These are phyloP conservation scores for Cytospora piceicola DNA, from an alignment of 2,329 filamentous ascomycete genomes.

Conservation along the genomic window DNA sequence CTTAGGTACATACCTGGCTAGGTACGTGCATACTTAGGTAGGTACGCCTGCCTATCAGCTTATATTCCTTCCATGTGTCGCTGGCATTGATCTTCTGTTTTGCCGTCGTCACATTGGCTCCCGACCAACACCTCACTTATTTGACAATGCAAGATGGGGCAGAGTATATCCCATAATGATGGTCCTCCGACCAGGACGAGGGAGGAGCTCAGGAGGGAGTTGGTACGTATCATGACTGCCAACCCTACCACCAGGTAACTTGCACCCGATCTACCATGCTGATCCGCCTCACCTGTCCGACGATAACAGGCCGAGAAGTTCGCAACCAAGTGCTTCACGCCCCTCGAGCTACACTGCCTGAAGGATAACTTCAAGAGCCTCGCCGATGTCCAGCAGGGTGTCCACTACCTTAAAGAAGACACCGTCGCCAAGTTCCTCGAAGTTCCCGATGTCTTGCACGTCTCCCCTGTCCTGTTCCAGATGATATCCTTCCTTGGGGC, in stretches of 20 bases:
- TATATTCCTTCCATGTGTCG: neutral
- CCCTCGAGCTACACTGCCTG: conserved; percentile 73
- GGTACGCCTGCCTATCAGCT: neutral
- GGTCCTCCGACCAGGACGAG: conserved; percentile 45
- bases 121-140: neutral
- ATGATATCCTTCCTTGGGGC: conserved; percentile 73
- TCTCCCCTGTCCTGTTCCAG: conserved; percentile 71
- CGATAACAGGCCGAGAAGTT: conserved; percentile 61
- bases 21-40: no score
- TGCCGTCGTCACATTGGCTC: neutral
- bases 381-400: conserved; percentile 64
- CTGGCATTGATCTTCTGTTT: neutral
- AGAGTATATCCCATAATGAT: conserved; percentile 20
- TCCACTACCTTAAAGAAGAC: conserved; percentile 71
- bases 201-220: conserved; percentile 55
- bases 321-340: conserved; percentile 70
- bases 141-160: conserved; percentile 27
- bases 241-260: conserved; percentile 16
- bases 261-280: neutral
- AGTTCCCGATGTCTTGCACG: conserved; percentile 70
- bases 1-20: no score
- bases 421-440: conserved; percentile 74
- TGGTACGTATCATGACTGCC: conserved; percentile 45
- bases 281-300: conserved; percentile 20
- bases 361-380: conserved; percentile 74